phyloP scores from a whole-genome alignment of 768 basidiomycete genomes.

The Lanmaoa pseudosensibilis region DNA sequence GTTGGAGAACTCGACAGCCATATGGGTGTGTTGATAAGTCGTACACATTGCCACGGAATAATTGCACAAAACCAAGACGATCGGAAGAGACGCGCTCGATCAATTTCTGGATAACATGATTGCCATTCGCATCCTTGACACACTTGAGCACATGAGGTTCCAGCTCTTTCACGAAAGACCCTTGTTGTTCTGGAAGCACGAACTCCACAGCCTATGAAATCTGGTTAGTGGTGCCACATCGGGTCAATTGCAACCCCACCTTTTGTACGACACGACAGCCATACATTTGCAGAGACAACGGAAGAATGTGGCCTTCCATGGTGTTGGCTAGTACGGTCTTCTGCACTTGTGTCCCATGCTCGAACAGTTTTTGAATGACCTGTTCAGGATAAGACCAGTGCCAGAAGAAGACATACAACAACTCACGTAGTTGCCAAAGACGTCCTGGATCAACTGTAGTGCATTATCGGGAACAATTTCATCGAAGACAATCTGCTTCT shows the following conservation, averaged over 20 bases:
- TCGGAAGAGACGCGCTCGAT: conserved; percentile 79
- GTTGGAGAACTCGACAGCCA: conserved; percentile 92
- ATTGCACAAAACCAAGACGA: conserved; percentile 69
- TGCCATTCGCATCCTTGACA: conserved; percentile 89
- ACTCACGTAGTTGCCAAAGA: conserved; percentile 94
- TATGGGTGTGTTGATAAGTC: conserved; percentile 87
- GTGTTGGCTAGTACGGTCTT: conserved; percentile 64
- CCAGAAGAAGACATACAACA: neutral
- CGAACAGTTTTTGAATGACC: conserved; percentile 94
- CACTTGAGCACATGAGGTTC: conserved; percentile 79
- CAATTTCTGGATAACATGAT: conserved; percentile 93
- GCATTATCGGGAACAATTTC: conserved; percentile 82
- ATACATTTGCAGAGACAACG: conserved; percentile 87
- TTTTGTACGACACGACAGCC: conserved; percentile 96
- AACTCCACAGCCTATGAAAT: conserved; percentile 74
- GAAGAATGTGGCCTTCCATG: conserved; percentile 77
- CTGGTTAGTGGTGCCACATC: conserved; percentile 1
- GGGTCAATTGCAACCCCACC: conserved; percentile 42
- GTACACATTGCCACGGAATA: conserved; percentile 76
- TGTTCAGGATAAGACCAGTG: conserved; percentile 31
- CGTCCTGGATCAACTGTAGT: conserved; percentile 80
- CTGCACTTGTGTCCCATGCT: conserved; percentile 77
- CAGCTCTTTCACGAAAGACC: conserved; percentile 71
- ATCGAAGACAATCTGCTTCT: conserved; percentile 76
- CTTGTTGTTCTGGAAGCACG: conserved; percentile 76